Evolutionary conservation across 2,329 filamentous ascomycete species (phyloP), one percentile per base, ranked within the genome.

Genomic region (Calonectria pteridis): DNA sequence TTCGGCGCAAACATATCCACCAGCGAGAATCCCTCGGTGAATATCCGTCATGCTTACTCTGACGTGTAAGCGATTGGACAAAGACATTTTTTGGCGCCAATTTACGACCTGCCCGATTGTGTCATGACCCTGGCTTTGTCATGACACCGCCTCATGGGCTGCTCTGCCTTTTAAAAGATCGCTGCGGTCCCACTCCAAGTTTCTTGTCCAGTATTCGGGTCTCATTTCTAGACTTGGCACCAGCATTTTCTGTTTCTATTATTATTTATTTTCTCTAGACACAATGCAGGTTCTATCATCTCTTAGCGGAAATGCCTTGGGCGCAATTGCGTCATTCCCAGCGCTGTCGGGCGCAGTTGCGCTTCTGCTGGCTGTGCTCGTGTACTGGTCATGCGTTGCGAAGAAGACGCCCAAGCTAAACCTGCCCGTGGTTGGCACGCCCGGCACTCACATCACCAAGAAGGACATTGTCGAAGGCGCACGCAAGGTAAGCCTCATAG

Each of bases 11-110:
- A 18, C 18, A 40, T 53, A 43, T 53, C 63, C 69, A 67, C 69
- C 29, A 16, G 50, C 18, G 51, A n/a, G 40, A 16, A 28, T 29
- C 26, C 18, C 20, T 72, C 69, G 69, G 69, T 49, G 69, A 67
- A 67, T 72, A 67, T 67, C 53, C 18, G 40, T 31, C 23, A 28
- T 72, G 63, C 63, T 72, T 72, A 72, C 69, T 72, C 63, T 23
- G 28, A 28, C 31, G 4, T 23, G 23, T 59, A 46, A 53, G 31
- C 43, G 23, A 72, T 72, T 72, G 69, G 63, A 72, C 40, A 28
- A 58, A 35, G 14, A 46, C 4, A 49, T 23, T 58, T 23, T 58
- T 29, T 31, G 46, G 50, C 9, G 11, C 23, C 53, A 9, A 50
- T 40, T 67, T 31, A 40, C 50, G n/a, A 66, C n/a, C 43, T 51